These are phyloP conservation scores for Aspergillus hancockii DNA, from an alignment of 495 filamentous ascomycete species.

Conservation along the genomic window DNA sequence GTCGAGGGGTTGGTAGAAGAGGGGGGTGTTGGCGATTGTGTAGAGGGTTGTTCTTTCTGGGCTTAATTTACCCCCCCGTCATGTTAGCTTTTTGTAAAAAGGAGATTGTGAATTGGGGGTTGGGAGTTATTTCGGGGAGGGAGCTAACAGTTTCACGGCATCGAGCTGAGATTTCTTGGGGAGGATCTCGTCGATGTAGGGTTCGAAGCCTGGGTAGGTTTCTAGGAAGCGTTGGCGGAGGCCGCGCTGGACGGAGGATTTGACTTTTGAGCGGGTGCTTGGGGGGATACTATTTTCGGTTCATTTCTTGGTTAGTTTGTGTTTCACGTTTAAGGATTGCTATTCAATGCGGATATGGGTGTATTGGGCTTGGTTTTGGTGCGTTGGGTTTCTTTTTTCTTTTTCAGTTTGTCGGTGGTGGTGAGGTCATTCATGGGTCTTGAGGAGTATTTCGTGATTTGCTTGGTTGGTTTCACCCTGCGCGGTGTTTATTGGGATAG, in stretches of 20 bases:
- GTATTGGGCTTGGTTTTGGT: not conserved
- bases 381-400: too few species aligned
- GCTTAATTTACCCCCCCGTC: constrained; percentile 30
- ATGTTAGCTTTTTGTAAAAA: constrained; percentile 2
- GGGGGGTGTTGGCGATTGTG: constrained; percentile 68
- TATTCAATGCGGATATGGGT: not conserved
- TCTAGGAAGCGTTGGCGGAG: constrained; percentile 79
- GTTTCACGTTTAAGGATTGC: too few species aligned
- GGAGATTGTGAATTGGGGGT: constrained; percentile 7
- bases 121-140: not conserved
- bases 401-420: too few species aligned
- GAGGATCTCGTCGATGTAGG: constrained; percentile 90
- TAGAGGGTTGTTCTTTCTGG: constrained; percentile 88
- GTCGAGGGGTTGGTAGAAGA: constrained; percentile 92
- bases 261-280: constrained; percentile 90
- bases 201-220: constrained; percentile 82
- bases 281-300: constrained; percentile 57
- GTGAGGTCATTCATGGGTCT: not conserved
- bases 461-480: not conserved
- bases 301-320: constrained; percentile 14
- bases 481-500: not conserved
- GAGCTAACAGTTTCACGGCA: constrained; percentile 72
- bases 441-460: too few species aligned
- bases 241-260: constrained; percentile 88
- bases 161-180: constrained; percentile 95